Conservation (phyloP, 176 grass and related monocot species). For the Cenchrus americanus region DNA sequence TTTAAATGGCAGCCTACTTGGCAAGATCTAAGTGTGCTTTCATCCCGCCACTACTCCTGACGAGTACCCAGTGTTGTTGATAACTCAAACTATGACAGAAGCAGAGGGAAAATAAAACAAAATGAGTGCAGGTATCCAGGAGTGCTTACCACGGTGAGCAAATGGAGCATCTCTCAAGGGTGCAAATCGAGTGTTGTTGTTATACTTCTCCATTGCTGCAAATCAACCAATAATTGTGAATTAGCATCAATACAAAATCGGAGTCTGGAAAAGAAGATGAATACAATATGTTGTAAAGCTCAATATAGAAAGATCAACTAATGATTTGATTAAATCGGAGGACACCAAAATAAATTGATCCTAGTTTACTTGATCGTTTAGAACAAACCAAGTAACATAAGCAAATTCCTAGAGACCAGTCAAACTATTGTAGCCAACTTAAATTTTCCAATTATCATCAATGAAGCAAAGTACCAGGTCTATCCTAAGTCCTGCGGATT, state of each 20-base stretch:
- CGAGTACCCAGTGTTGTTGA: background rate
- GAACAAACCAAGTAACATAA: background rate
- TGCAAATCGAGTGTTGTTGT: constrained; percentile 29
- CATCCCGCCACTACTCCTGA: background rate
- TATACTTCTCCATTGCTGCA: constrained; percentile 51
- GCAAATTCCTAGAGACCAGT: background rate
- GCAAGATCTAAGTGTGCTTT: background rate
- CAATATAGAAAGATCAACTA: background rate
- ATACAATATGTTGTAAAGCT: background rate
- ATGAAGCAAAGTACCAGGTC: background rate
- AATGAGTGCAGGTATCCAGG: background rate
- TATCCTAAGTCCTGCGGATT: background rate
- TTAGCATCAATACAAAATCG: constrained; percentile 24
- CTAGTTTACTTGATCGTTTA: background rate
- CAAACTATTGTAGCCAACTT: constrained; percentile 1
- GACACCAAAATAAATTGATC: background rate
- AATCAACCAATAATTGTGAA: background rate
- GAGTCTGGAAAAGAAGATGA: background rate
- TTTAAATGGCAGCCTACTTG: constrained; percentile 9
- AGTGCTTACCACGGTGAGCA: constrained; percentile 44
- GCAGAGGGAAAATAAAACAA: background rate
- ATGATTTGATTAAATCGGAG: background rate
- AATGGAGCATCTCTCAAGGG: constrained; percentile 25
- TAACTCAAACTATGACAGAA: background rate
- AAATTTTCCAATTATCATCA: background rate